Base-by-base conservation (phyloP, 1,284 basidiomycete genomes). In the Cerioporus squamosus region DNA sequence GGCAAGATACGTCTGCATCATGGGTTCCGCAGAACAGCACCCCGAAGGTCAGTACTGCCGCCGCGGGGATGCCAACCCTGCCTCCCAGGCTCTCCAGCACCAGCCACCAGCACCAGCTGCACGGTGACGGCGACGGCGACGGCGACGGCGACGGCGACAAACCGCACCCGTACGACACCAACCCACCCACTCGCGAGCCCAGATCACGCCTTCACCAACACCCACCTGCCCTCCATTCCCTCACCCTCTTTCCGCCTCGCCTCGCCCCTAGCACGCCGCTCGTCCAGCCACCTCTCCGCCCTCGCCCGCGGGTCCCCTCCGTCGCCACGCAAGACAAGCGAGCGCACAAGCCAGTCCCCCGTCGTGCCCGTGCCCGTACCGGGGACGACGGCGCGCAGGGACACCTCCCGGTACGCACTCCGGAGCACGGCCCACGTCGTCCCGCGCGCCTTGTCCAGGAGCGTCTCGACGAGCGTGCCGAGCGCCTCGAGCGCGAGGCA, bases 321-420 rank as follows among this genome's bases (percentile, higher is more conserved):
- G 52, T 26, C 26, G 43, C 5, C 15, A 4, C 57, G 66, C 43
- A 86, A 64, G 23, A 73, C 77, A 0, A 90, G 67, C 17, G 78
- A 81, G 7, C 76, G 76, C 18, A 71, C 69, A 33, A 90, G 71
- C 88, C 88, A 91, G 8, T 36, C 33, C 31, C 12, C 33, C 33
- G 33, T 36, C 33, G 33, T 36, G 33, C 33, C 33, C 33, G 33
- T 3, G 8, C 33, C 33, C 1, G 33, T 6, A 12, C 3, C 33
- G 33, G 14, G 12, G 3, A 15, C 12, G 33, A 12, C 33, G 15
- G 53, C 52, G 36, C 44, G 47, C 44, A 62, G 51, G 15, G 58
- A 77, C 5, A 91, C 62, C 66, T 91, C 89, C 43, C 85, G 78
- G 69, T 91, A 91, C 1, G 83, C 82, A 43, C 79, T 76, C 40